A percentile compares a stretch with the other conserved stretches of the same genome.
Conservation (phyloP, 192 early-diverging fungal genomes). For the Oehlia diaphana region DNA sequence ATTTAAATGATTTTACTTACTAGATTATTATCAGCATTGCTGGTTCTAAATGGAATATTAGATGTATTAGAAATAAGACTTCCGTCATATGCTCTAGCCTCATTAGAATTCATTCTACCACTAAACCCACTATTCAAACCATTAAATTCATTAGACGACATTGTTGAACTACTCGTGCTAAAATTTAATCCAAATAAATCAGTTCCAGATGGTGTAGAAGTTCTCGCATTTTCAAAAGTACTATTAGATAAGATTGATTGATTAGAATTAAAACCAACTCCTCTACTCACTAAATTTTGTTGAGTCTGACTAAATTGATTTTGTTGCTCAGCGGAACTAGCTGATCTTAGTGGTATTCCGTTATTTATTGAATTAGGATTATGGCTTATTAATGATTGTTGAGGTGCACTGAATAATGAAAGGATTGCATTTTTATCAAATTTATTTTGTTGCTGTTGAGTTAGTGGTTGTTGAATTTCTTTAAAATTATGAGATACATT, state of each 20-base stretch:
- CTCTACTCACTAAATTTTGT: not conserved
- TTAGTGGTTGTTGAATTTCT: not conserved
- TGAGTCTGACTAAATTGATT: not conserved
- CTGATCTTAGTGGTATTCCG: not conserved
- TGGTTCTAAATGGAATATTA: not conserved
- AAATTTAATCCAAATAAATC: not conserved
- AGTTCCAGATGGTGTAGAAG: not conserved
- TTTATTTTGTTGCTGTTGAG: slow-evolving; percentile 7
- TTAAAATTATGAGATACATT: not conserved
- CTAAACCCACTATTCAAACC: not conserved
- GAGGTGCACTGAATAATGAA: not conserved
- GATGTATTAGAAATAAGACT: not conserved
- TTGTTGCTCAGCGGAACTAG: not conserved
- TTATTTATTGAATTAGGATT: not conserved
- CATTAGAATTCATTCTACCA: not conserved
- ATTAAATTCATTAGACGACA: not conserved
- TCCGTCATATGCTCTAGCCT: not conserved
- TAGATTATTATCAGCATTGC: not conserved
- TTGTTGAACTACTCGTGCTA: not conserved
- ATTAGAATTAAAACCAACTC: not conserved
- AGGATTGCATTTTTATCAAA: slow-evolving; percentile 15
- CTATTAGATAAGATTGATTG: not conserved
- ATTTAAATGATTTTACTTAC: not conserved
- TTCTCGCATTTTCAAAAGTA: not conserved
- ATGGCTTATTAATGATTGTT: not conserved